Evolutionary conservation across 768 basidiomycete species (phyloP).

Genomic region (Albatrellus ellisii): DNA sequence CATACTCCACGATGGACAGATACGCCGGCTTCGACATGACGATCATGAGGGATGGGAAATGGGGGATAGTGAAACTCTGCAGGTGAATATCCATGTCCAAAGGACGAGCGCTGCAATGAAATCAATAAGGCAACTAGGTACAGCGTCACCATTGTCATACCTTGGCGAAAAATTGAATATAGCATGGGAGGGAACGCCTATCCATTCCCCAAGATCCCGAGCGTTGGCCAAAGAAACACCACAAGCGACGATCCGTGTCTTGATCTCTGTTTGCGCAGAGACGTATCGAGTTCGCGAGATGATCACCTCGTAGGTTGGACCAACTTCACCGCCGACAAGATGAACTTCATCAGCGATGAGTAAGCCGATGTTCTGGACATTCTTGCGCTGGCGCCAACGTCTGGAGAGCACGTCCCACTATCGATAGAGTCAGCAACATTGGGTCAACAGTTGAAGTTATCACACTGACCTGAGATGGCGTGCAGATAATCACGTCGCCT

Average conservation of each 20-base stretch:
- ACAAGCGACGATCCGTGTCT: conserved; percentile 90
- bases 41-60: conserved; percentile 98
- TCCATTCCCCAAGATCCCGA: conserved; percentile 94
- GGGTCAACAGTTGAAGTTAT: not conserved
- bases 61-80: conserved; percentile 92
- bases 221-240: conserved; percentile 94
- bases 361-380: conserved; percentile 86
- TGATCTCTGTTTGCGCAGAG: conserved; percentile 82
- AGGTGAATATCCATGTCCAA: conserved; percentile 95
- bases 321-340: conserved; percentile 87
- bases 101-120: conserved; percentile 65
- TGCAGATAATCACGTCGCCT: conserved; percentile 89
- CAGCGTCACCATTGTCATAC: conserved; percentile 22
- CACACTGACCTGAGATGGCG: conserved; percentile 66
- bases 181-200: conserved; percentile 84
- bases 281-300: conserved; percentile 96
- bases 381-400: conserved; percentile 93
- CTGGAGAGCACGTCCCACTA: conserved; percentile 95
- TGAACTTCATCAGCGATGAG: conserved; percentile 95
- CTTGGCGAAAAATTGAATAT: conserved; percentile 98
- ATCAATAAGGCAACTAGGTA: not conserved
- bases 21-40: conserved; percentile 99
- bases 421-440: conserved; percentile 1
- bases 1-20: conserved; percentile 80
- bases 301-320: conserved; percentile 93